Evolutionary conservation across 2,329 filamentous ascomycete genomes (phyloP), one percentile per base, ranked within the genome.

Genomic region (Trichoderma atroviride): DNA sequence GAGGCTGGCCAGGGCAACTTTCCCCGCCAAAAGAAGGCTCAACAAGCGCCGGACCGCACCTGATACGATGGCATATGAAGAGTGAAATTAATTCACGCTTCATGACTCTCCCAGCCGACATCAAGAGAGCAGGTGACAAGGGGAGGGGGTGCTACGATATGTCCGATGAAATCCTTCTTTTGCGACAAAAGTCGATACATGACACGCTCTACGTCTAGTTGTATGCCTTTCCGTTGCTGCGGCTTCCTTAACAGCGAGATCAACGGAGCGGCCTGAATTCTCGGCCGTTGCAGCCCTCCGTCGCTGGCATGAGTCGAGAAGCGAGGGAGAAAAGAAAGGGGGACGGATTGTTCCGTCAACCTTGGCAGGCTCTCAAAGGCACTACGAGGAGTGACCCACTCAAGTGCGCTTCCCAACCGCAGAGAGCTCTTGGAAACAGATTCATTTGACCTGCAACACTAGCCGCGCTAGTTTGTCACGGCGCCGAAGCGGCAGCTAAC

Each of bases 1-100:
- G 37, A 66, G n/a, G 27, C 31, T 47, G 35, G 52, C 37, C 24
- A 33, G 29, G 50, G 19, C 29, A 35, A 29, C 35, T 53, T 66
- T 57, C 62, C 52, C 62, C 62, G 62, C 62, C 62, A 66, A 57
- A 57, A 56, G 24, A 57, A 47, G 37, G 53, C 62, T 47, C 52
- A 29, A 33, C 62, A 57, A 33, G 62, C 62, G 24, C 9, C 53
- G 62, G 62, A 19, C 35, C 33, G 35, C 11, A 16, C 43, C 47
- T 19, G 37, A 57, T 47, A 43, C 47, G 16, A 40, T 56, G 35
- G 35, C 37, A 19, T 29, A 6, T 55, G 31, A n/a, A 56, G 33
- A 66, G 37, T 29, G 62, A 58, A 66, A 58, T 37, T 37, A 58
- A 50, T n/a, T 47, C 27, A 47, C 62, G 35, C 24, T 65, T 40